Conservation (phyloP, 306 rosid genomes). For the Lotus japonicus region DNA sequence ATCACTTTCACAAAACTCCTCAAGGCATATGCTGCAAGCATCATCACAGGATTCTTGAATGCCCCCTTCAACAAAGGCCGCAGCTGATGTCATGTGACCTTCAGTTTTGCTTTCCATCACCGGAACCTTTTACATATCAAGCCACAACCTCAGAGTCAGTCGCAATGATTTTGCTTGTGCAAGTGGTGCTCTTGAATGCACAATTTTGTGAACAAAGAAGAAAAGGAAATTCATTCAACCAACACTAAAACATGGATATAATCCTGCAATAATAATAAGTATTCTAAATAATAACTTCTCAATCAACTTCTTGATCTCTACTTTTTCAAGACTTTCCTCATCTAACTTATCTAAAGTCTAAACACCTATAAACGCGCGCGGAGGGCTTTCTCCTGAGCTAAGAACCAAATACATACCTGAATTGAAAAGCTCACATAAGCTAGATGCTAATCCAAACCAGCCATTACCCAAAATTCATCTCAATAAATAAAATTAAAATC, state of each 20-base stretch:
- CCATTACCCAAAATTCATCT: not conserved
- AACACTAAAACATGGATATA: no score
- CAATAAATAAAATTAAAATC: not conserved
- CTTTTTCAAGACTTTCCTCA: no score
- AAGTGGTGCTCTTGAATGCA: not conserved
- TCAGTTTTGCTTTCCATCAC: constrained; percentile 51
- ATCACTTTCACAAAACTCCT: constrained; percentile 70
- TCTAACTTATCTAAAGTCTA: no score
- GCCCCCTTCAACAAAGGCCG: constrained; percentile 96
- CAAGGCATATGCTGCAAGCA: constrained; percentile 97
- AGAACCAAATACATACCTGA: no score
- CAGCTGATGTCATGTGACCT: constrained; percentile 64
- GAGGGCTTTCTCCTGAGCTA: no score
- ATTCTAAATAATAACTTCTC: no score
- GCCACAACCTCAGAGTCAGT: constrained; percentile 23
- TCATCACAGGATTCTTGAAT: constrained; percentile 80
- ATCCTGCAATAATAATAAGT: no score
- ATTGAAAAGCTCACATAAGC: no score
- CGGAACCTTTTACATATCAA: constrained; percentile 34
- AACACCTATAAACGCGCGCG: no score
- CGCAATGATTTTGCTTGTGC: not conserved
- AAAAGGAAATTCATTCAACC: constrained; percentile 5
- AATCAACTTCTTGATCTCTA: no score
- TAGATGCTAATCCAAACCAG: not conserved
- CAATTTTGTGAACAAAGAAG: not conserved